A percentile compares a stretch with the other conserved stretches of the same genome.
These are phyloP conservation scores for Populus nigra DNA, from an alignment of 345 rosid genomes.

Conservation along the genomic window DNA sequence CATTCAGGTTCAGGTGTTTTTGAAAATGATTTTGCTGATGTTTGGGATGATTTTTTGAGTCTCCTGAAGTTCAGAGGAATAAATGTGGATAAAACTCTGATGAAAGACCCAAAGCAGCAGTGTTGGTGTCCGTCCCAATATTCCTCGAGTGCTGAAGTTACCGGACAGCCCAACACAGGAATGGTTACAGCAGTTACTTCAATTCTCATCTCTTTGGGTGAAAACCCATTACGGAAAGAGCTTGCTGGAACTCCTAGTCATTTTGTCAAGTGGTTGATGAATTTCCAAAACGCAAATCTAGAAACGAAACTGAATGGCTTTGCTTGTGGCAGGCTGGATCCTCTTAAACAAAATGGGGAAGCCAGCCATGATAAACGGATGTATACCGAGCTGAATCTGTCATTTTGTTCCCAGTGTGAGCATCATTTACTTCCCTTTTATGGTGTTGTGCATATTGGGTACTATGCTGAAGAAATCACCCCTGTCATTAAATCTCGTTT, in stretches of 20 bases:
- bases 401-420: slow-evolving; percentile 92
- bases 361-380: slow-evolving; percentile 31
- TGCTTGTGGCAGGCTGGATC: slow-evolving; percentile 25
- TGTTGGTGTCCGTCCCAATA: slow-evolving; percentile 70
- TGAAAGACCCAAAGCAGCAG: slow-evolving; percentile 23
- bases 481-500: slow-evolving; percentile 51
- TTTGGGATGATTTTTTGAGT: slow-evolving; percentile 67
- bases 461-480: slow-evolving; percentile 48
- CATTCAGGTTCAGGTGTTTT: slow-evolving; percentile 80
- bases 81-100: slow-evolving; percentile 31
- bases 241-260: slow-evolving; percentile 72
- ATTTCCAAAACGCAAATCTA: slow-evolving; percentile 61
- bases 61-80: slow-evolving; percentile 62
- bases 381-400: slow-evolving; percentile 60
- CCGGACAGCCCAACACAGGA: slow-evolving; percentile 39
- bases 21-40: slow-evolving; percentile 48
- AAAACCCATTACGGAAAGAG: slow-evolving; percentile 84
- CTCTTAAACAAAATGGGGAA: slow-evolving; percentile 35
- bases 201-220: slow-evolving; percentile 72
- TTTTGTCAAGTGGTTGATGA: slow-evolving; percentile 79
- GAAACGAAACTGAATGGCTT: slow-evolving; percentile 62
- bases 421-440: slow-evolving; percentile 97
- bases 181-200: slow-evolving; percentile 72
- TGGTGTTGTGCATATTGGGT: slow-evolving; percentile 87
- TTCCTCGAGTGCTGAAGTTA: slow-evolving; percentile 34